Percentiles rank a stretch among this genome's conserved stretches.
Evolutionary conservation across 2,329 filamentous ascomycete genomes (phyloP).

Genomic region (Clonostachys rhizophaga): DNA sequence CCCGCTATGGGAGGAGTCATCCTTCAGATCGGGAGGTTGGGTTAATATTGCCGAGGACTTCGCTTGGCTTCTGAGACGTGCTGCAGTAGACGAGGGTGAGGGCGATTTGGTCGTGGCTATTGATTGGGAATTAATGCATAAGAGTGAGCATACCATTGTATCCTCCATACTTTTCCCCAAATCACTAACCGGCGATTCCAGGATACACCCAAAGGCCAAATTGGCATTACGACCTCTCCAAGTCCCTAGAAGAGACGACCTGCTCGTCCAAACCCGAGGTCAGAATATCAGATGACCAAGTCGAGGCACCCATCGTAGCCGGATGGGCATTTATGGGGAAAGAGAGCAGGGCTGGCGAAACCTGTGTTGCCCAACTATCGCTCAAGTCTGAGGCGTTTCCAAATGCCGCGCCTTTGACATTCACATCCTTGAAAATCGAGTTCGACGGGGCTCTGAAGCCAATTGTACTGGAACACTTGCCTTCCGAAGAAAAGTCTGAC

Average conservation of each 20-base stretch:
- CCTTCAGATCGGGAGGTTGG: constrained; percentile 57
- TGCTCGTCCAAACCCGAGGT: constrained; percentile 41
- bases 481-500: constrained; percentile 4
- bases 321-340: constrained; percentile 54
- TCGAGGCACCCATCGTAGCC: constrained; percentile 48
- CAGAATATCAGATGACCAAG: constrained; percentile 42
- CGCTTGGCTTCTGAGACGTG: constrained; percentile 55
- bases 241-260: constrained; percentile 46
- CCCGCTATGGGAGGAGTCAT: constrained; percentile 52
- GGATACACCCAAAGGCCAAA: constrained; percentile 48
- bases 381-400: constrained; percentile 52
- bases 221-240: constrained; percentile 59
- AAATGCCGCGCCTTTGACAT: constrained; percentile 43
- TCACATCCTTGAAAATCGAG: constrained; percentile 46
- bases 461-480: constrained; percentile 42
- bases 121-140: constrained; percentile 61
- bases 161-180: not conserved
- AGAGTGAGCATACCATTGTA: constrained; percentile 33
- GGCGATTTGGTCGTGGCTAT: constrained; percentile 54
- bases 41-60: constrained; percentile 54
- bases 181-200: constrained; percentile 13
- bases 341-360: constrained; percentile 58
- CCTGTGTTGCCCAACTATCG: constrained; percentile 50
- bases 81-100: constrained; percentile 45
- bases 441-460: constrained; percentile 56